phyloP scores from a whole-genome alignment of 148 eudicot genomes.

The Persicaria tinctoria region DNA sequence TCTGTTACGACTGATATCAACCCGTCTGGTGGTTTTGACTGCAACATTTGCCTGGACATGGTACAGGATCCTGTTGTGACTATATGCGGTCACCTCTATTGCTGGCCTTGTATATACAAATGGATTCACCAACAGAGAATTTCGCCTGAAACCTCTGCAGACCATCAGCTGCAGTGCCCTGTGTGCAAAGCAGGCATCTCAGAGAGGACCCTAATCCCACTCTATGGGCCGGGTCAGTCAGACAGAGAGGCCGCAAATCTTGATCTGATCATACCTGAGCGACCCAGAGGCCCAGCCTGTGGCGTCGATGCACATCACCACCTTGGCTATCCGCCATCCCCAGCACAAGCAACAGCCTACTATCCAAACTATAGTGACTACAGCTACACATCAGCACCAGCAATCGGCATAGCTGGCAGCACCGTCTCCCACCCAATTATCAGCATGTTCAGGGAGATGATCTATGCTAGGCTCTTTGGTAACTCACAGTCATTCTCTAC shows the following conservation, averaged over 20 bases:
- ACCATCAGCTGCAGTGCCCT: constrained; percentile 56
- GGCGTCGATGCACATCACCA: neutral
- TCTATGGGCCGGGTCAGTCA: constrained; percentile 31
- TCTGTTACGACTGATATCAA: constrained; percentile 21
- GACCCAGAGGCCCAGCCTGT: constrained; percentile 1
- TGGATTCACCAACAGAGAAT: constrained; percentile 52
- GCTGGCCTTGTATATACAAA: constrained; percentile 92
- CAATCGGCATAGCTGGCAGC: constrained; percentile 16
- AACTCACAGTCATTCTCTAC: constrained; percentile 12
- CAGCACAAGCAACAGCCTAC: constrained; percentile 5
- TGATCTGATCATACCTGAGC: neutral
- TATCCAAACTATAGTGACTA: neutral
- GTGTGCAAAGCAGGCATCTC: constrained; percentile 71
- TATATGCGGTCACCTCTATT: constrained; percentile 84
- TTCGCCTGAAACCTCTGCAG: constrained; percentile 21
- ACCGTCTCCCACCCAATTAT: neutral
- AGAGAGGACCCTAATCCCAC: constrained; percentile 50
- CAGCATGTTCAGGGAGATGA: constrained; percentile 5
- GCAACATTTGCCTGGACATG: constrained; percentile 75
- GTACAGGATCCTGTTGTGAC: constrained; percentile 84
- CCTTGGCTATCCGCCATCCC: constrained; percentile 17
- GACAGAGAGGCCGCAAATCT: constrained; percentile 15
- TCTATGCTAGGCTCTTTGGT: neutral
- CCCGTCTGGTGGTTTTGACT: constrained; percentile 52
- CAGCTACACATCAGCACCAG: constrained; percentile 12